Conservation (phyloP, 768 basidiomycete genomes). For the Naganishia vaughanmartiniae region DNA sequence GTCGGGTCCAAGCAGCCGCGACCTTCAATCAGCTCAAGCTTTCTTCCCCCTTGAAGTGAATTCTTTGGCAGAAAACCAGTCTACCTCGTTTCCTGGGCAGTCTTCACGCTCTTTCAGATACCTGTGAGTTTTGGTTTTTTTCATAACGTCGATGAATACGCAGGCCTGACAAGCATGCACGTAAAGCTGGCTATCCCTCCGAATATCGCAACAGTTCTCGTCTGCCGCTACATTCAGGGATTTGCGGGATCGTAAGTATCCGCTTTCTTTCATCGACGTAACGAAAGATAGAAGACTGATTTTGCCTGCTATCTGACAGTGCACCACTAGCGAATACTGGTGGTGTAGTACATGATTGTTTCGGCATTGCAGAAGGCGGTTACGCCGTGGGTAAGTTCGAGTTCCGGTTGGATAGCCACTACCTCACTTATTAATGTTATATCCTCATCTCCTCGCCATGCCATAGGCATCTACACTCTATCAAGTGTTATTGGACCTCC, state of each 20-base stretch:
- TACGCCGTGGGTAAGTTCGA: conserved; percentile 15
- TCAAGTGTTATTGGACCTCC: conserved; percentile 35
- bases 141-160: neutral
- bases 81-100: conserved; percentile 39
- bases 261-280: neutral
- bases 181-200: conserved; percentile 33
- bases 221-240: conserved; percentile 41
- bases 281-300: neutral
- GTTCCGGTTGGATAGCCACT: neutral
- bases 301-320: neutral
- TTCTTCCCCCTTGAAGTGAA: neutral
- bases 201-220: conserved; percentile 36
- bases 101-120: conserved; percentile 40
- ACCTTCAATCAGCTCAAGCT: neutral
- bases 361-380: conserved; percentile 38
- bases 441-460: neutral
- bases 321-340: conserved; percentile 38
- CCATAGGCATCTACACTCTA: conserved; percentile 20
- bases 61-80: conserved; percentile 36
- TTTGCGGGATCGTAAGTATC: conserved; percentile 37
- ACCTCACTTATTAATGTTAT: neutral
- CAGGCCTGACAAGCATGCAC: conserved; percentile 27
- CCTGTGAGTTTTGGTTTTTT: conserved; percentile 33
- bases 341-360: conserved; percentile 41
- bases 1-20: neutral